phyloP scores from a whole-genome alignment of 495 filamentous ascomycete genomes.

The Immersiella caudata region DNA sequence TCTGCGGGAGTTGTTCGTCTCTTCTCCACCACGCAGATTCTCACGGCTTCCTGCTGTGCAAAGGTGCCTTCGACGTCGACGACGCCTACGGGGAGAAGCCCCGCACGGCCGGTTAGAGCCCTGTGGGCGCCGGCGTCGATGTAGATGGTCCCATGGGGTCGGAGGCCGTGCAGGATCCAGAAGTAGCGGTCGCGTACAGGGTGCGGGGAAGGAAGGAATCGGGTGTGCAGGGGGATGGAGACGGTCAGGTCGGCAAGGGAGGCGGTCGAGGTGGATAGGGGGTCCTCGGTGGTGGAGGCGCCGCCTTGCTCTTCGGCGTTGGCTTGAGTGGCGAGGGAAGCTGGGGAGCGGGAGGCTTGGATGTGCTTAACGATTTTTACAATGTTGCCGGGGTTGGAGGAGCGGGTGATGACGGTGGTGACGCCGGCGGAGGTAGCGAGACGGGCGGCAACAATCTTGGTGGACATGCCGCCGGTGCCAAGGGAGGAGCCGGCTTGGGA shows the following conservation, averaged over 20 bases:
- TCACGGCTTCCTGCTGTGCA: conserved; percentile 88
- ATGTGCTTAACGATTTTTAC: conserved; percentile 81
- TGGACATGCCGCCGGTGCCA: conserved; percentile 97
- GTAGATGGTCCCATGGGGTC: conserved; percentile 85
- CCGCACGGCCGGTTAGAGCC: conserved; percentile 78
- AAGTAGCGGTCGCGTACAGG: conserved; percentile 92
- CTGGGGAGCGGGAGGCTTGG: conserved; percentile 56
- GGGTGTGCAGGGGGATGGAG: conserved; percentile 76
- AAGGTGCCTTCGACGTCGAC: conserved; percentile 86
- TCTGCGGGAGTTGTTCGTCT: conserved; percentile 21
- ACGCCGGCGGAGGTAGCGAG: conserved; percentile 94
- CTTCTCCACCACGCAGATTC: conserved; percentile 72
- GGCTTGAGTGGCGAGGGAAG: conserved; percentile 31
- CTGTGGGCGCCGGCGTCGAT: conserved; percentile 86
- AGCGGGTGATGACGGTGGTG: conserved; percentile 90
- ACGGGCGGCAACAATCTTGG: conserved; percentile 93
- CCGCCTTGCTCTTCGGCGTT: conserved; percentile 18
- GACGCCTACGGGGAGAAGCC: conserved; percentile 90
- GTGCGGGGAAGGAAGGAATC: conserved; percentile 84
- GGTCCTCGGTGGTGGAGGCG: conserved; percentile 29
- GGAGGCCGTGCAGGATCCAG: conserved; percentile 95
- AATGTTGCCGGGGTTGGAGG: conserved; percentile 91
- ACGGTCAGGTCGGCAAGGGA: conserved; percentile 39
- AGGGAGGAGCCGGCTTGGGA: conserved; percentile 84
- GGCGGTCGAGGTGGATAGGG: conserved; percentile 40